Percentiles rank a stretch among this genome's conserved stretches.
Evolutionary conservation across 2,329 filamentous ascomycete species (phyloP).

Genomic region (Apiospora koreana): DNA sequence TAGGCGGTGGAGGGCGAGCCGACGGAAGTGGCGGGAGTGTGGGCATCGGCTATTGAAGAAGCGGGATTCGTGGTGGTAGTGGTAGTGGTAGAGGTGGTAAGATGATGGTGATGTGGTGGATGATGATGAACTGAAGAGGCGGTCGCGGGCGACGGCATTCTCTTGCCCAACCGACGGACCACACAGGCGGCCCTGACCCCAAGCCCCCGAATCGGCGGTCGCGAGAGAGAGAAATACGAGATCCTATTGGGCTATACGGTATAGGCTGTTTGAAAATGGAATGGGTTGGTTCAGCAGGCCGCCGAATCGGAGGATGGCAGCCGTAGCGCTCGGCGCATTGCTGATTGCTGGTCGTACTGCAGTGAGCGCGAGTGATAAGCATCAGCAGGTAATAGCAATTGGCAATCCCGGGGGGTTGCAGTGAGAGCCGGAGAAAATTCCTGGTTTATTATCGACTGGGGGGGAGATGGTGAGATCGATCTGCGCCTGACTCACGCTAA

Average conservation of each 20-base stretch:
- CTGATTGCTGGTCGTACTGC: neutral
- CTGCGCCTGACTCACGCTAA: neutral
- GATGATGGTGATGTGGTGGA: neutral
- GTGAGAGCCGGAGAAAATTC: neutral
- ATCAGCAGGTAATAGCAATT: neutral
- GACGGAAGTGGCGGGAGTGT: constrained; percentile 11
- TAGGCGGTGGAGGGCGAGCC: constrained; percentile 9
- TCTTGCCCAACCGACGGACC: constrained; percentile 3
- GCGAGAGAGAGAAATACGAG: neutral
- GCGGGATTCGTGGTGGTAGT: neutral
- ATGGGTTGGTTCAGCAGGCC: neutral
- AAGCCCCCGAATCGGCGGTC: neutral
- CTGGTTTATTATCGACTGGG: constrained; percentile 1
- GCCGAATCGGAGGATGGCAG: constrained; percentile 6
- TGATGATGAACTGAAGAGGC: neutral
- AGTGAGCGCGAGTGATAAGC: neutral
- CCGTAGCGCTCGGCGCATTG: neutral
- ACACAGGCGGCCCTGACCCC: constrained; percentile 3
- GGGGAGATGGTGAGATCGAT: neutral
- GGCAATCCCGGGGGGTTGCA: neutral
- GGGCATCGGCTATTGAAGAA: neutral
- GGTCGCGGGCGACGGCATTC: constrained; percentile 6
- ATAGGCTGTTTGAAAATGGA: neutral
- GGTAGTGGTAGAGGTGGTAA: neutral
- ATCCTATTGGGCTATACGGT: neutral